Evolutionary conservation across 495 filamentous ascomycete genomes (phyloP).

Genomic region (Astrocystis sublimbata): DNA sequence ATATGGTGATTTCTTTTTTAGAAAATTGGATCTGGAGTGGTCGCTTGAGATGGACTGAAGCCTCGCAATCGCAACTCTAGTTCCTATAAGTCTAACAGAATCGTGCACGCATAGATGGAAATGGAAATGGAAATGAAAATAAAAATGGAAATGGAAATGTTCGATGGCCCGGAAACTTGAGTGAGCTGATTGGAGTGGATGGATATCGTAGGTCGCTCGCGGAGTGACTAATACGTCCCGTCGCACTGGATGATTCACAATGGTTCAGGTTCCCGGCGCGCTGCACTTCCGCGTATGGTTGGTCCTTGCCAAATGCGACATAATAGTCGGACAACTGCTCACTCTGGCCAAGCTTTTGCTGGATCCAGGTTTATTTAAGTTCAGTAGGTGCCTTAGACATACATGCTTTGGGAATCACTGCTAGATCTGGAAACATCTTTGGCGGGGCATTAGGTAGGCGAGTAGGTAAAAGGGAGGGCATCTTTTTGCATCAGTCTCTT

Average conservation of each 20-base stretch:
- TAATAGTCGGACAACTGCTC: neutral
- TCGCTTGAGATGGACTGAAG: neutral
- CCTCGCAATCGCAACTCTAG: neutral
- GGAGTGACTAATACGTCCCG: conserved; percentile 14
- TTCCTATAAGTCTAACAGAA: neutral
- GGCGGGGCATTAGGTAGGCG: no score
- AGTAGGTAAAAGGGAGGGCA: neutral
- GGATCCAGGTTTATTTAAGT: neutral
- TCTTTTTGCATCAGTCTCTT: neutral
- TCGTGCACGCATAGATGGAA: neutral
- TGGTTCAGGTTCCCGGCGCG: conserved; percentile 5
- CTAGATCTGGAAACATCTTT: neutral
- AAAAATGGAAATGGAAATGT: neutral
- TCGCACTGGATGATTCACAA: conserved; percentile 14
- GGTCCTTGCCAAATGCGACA: neutral
- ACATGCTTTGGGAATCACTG: neutral
- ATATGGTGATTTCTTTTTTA: no score
- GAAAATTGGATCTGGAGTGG: neutral
- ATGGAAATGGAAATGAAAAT: neutral
- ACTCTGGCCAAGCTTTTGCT: neutral
- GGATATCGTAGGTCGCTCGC: neutral
- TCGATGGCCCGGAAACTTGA: no score
- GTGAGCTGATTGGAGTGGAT: neutral
- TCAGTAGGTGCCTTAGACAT: neutral
- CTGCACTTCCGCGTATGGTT: neutral